Percentiles rank a stretch among this genome's conserved stretches.
Conservation (phyloP, 2,329 filamentous ascomycete species). For the Mycosphaerelloides madeirae region DNA sequence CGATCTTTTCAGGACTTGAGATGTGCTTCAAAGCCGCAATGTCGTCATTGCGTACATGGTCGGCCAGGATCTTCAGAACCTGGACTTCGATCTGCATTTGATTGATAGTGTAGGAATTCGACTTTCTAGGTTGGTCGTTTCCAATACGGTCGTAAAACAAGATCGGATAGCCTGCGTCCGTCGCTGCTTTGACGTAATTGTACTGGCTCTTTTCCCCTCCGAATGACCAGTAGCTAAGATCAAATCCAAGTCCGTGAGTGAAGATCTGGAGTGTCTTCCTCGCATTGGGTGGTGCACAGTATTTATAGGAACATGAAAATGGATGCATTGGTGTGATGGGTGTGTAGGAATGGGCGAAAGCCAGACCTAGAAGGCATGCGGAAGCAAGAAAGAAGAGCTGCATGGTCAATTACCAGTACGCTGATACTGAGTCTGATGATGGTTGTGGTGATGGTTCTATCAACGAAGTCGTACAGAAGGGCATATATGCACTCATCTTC, state of each 20-base stretch:
- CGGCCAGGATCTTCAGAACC: conserved; percentile 14
- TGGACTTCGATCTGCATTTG: conserved; percentile 13
- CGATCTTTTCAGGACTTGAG: conserved; percentile 10
- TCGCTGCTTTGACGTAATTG: conserved; percentile 17
- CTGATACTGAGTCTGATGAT: no score
- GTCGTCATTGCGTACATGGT: conserved; percentile 12
- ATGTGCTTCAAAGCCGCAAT: conserved; percentile 5
- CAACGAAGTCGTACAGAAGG: no score
- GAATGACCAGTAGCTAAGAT: conserved; percentile 19
- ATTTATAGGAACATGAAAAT: no score
- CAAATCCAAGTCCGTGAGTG: conserved; percentile 21
- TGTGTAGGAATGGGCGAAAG: no score
- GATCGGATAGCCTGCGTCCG: conserved; percentile 14
- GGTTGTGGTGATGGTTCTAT: no score
- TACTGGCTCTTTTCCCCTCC: conserved; percentile 14
- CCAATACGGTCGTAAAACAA: conserved; percentile 20
- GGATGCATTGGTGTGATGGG: no score
- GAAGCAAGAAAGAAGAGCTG: no score
- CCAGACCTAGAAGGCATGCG: no score
- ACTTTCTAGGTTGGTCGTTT: conserved; percentile 13
- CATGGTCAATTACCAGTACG: no score
- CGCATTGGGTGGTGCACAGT: no score
- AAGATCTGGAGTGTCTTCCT: conserved; percentile 15
- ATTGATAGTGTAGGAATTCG: conserved; percentile 15
- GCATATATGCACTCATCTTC: no score